Evolutionary conservation across 768 basidiomycete species (phyloP).

Genomic region (Gautieria morchelliformis): DNA sequence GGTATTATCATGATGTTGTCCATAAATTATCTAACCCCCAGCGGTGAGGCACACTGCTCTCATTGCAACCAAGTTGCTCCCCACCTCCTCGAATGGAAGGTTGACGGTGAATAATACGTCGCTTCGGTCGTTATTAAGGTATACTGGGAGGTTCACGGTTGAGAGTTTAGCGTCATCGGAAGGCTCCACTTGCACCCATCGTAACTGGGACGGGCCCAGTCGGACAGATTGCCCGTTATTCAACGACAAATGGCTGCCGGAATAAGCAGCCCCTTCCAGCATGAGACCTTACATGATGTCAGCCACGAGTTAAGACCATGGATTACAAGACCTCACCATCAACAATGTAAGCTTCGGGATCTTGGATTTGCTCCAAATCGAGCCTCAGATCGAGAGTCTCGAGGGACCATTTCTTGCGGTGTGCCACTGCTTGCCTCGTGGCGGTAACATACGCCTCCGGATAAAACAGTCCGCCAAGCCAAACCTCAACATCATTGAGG

Average conservation of each 20-base stretch:
- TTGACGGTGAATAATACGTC: conserved; percentile 88
- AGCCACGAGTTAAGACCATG: conserved; percentile 5
- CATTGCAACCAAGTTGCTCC: conserved; percentile 67
- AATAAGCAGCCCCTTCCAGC: conserved; percentile 81
- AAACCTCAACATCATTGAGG: conserved; percentile 65
- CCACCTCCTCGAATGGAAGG: conserved; percentile 63
- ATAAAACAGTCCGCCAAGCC: conserved; percentile 93
- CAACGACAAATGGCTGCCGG: conserved; percentile 55
- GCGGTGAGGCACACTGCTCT: conserved; percentile 88
- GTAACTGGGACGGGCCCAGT: conserved; percentile 72
- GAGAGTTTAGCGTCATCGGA: conserved; percentile 29
- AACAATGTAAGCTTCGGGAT: conserved; percentile 72
- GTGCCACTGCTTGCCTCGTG: conserved; percentile 91
- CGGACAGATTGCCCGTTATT: conserved; percentile 80
- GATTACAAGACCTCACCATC: conserved; percentile 52
- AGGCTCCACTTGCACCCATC: conserved; percentile 63
- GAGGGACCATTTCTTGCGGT: conserved; percentile 84
- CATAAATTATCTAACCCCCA: conserved; percentile 35
- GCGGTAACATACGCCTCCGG: conserved; percentile 96
- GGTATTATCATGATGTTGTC: not conserved
- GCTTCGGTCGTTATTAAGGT: conserved; percentile 82
- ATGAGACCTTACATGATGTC: conserved; percentile 52
- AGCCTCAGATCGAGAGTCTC: conserved; percentile 77
- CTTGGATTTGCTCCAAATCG: conserved; percentile 72
- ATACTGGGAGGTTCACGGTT: conserved; percentile 79